phyloP scores from a whole-genome alignment of 2,329 filamentous ascomycete genomes.

The Verruconis gallopava region DNA sequence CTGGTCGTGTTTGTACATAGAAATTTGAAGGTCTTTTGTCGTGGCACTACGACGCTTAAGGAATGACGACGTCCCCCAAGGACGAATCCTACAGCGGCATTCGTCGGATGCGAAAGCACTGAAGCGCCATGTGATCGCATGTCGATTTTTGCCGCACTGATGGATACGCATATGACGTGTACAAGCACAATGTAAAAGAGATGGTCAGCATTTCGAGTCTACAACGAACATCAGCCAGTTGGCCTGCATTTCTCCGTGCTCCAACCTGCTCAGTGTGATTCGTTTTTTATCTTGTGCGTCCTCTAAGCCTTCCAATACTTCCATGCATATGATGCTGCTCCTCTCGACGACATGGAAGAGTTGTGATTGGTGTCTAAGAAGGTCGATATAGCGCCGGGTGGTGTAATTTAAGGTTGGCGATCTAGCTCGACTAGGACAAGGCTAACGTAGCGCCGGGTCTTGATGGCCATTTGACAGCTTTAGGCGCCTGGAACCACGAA shows the following conservation, averaged over 20 bases:
- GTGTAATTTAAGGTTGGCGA: neutral
- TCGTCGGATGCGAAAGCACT: no score
- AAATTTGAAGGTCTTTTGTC: no score
- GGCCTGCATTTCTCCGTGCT: neutral
- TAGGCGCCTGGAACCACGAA: neutral
- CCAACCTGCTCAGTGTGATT: no score
- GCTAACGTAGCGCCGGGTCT: neutral
- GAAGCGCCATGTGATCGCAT: no score
- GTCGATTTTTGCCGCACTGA: no score
- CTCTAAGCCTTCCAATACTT: slow-evolving; percentile 1
- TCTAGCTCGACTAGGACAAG: neutral
- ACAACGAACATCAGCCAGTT: no score
- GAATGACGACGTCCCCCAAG: no score
- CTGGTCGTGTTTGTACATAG: no score
- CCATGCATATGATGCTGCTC: neutral
- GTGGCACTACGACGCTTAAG: no score
- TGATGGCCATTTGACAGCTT: neutral
- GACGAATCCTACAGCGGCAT: no score
- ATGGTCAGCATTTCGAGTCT: slow-evolving; percentile 1
- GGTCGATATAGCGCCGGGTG: neutral
- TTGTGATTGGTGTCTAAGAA: neutral
- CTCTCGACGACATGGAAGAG: neutral
- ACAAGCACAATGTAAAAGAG: neutral
- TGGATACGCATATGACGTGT: neutral
- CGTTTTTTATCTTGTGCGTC: no score